Percentiles rank a stretch among this genome's conserved stretches.
Evolutionary conservation across 1,284 basidiomycete species (phyloP).

Genomic region (Erythrobasidium hasegawianum): DNA sequence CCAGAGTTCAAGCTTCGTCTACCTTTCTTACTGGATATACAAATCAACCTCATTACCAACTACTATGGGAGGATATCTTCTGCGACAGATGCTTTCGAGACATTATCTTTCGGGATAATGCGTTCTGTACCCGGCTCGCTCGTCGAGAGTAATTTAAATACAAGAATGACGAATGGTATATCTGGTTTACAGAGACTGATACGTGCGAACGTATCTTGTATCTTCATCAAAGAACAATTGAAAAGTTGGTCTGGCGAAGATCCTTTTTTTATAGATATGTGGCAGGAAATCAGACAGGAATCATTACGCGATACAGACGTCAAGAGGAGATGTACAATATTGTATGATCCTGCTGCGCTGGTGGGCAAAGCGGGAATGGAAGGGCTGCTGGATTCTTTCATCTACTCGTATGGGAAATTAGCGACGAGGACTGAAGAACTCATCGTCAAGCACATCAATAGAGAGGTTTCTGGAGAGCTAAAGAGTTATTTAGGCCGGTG

Average conservation of each 20-base stretch:
- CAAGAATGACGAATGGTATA: slow-evolving; percentile 67
- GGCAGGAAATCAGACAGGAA: slow-evolving; percentile 61
- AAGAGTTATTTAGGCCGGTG: slow-evolving; percentile 63
- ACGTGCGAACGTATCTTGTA: slow-evolving; percentile 74
- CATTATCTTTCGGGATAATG: slow-evolving; percentile 76
- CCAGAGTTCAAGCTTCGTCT: slow-evolving; percentile 72
- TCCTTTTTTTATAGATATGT: slow-evolving; percentile 83
- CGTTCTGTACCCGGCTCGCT: slow-evolving; percentile 87
- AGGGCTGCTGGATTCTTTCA: slow-evolving; percentile 65
- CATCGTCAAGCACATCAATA: slow-evolving; percentile 70
- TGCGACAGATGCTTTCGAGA: slow-evolving; percentile 89
- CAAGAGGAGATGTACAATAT: slow-evolving; percentile 1
- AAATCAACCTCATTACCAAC: slow-evolving; percentile 73
- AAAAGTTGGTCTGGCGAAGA: slow-evolving; percentile 75
- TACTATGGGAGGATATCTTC: slow-evolving; percentile 74
- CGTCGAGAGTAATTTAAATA: slow-evolving; percentile 53
- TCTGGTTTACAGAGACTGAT: slow-evolving; percentile 74
- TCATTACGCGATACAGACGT: slow-evolving; percentile 1
- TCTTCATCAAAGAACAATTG: slow-evolving; percentile 64
- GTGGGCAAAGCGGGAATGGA: slow-evolving; percentile 43
- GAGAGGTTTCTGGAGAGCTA: slow-evolving; percentile 69
- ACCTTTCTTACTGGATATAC: slow-evolving; percentile 76
- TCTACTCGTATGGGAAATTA: slow-evolving; percentile 62
- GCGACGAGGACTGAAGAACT: slow-evolving; percentile 73
- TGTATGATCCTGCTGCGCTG: slow-evolving; percentile 5